Evolutionary conservation across 129 eudicot genomes (phyloP).

Genomic region (Artemisia argyi): DNA sequence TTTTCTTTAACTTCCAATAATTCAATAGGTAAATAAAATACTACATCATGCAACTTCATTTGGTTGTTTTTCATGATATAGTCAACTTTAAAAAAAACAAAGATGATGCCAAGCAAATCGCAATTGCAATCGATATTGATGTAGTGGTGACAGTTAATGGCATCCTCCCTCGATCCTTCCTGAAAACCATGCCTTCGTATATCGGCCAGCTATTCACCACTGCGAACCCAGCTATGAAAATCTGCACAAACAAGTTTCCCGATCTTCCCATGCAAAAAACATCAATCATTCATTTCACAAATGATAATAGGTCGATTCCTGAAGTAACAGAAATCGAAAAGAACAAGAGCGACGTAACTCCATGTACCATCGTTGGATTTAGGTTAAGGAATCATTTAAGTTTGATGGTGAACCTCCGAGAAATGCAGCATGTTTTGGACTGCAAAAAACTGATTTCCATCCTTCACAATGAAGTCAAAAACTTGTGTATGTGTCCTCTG

Average conservation of each 20-base stretch:
- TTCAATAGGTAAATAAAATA: too few species aligned
- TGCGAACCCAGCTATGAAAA: conserved; percentile 50
- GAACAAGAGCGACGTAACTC: conserved; percentile 49
- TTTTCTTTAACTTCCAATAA: too few species aligned
- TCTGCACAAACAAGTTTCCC: conserved; percentile 33
- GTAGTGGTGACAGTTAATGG: conserved; percentile 38
- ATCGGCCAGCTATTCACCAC: conserved; percentile 56
- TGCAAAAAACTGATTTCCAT: conserved; percentile 43
- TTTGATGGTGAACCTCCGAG: conserved; percentile 46
- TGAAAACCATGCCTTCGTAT: conserved; percentile 56
- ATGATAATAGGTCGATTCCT: conserved; percentile 22
- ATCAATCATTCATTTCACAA: conserved; percentile 23
- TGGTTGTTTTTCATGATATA: too few species aligned
- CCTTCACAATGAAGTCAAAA: conserved; percentile 48
- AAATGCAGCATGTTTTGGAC: conserved; percentile 50
- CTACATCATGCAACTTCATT: too few species aligned
- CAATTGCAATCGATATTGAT: conserved; percentile 20
- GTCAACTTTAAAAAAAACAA: neutral
- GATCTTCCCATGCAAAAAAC: conserved; percentile 9
- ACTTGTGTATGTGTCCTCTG: conserved; percentile 47
- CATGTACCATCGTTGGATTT: conserved; percentile 55
- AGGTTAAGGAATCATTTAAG: conserved; percentile 42
- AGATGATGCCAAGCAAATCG: neutral
- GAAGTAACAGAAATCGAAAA: conserved; percentile 40
- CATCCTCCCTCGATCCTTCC: conserved; percentile 62